A percentile compares a stretch with the other conserved stretches of the same genome.
Evolutionary conservation across 2,329 filamentous ascomycete genomes (phyloP).

Genomic region (Ophiobolus disseminans): DNA sequence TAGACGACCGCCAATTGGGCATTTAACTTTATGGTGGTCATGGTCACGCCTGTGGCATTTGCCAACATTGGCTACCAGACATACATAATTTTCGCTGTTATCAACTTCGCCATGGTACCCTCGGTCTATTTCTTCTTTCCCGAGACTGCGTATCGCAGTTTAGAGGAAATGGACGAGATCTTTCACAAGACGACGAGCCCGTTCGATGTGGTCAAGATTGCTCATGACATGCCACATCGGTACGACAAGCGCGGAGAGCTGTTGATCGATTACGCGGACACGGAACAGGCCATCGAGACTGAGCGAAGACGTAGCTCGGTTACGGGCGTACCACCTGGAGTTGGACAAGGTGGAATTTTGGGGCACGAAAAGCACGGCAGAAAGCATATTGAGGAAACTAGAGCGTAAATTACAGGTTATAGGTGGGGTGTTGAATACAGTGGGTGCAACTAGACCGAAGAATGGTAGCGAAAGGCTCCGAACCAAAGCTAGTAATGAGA

Average conservation of each 20-base stretch:
- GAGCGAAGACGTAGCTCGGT: constrained; percentile 41
- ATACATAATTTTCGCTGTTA: constrained; percentile 65
- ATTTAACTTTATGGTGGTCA: constrained; percentile 68
- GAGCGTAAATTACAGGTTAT: too few relatives aligned
- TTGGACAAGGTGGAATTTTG: background rate
- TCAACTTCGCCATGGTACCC: constrained; percentile 63
- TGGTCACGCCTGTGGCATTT: constrained; percentile 69
- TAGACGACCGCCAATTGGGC: constrained; percentile 21
- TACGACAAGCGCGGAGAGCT: constrained; percentile 66
- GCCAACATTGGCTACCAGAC: constrained; percentile 62
- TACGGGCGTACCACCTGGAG: constrained; percentile 18
- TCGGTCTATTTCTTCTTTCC: constrained; percentile 68
- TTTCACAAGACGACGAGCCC: constrained; percentile 63
- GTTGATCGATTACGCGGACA: constrained; percentile 59
- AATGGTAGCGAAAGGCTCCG: background rate
- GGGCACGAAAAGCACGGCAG: constrained; percentile 2
- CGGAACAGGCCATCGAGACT: constrained; percentile 40
- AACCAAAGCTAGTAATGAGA: background rate
- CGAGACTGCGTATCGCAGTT: constrained; percentile 61
- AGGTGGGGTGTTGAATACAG: background rate
- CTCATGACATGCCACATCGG: constrained; percentile 60
- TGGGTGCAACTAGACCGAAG: background rate
- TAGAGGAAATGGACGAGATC: constrained; percentile 63
- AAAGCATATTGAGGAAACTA: constrained; percentile 12
- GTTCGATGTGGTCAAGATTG: constrained; percentile 59